Percentiles rank a stretch among this genome's conserved stretches.
These are phyloP conservation scores for Buddleja alternifolia DNA, from an alignment of 257 asterid species.

Conservation along the genomic window DNA sequence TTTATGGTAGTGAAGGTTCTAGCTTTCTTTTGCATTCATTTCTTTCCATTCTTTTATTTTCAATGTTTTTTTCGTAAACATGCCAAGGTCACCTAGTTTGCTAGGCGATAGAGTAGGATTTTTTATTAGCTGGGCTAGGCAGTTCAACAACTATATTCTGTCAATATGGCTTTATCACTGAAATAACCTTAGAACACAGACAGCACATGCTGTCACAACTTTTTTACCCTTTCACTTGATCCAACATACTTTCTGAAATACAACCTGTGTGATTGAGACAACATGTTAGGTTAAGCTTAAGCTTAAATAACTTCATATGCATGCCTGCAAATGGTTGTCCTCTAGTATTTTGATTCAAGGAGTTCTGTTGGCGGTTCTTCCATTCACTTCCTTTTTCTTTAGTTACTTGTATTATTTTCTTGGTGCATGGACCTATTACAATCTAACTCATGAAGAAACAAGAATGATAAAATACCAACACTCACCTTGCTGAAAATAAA, in stretches of 20 bases:
- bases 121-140: background rate
- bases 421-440: background rate
- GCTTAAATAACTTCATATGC: background rate
- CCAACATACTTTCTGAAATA: background rate
- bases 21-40: background rate
- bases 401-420: slow-evolving; percentile 4
- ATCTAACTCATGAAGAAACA: slow-evolving; percentile 6
- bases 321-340: background rate
- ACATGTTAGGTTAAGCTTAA: background rate
- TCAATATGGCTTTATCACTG: background rate
- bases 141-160: background rate
- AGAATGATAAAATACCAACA: slow-evolving; percentile 23
- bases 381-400: background rate
- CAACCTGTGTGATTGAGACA: background rate
- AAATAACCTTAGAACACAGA: background rate
- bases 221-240: slow-evolving; percentile 1
- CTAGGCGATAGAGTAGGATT: background rate
- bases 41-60: too few species aligned
- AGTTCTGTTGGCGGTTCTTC: background rate
- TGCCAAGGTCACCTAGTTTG: background rate
- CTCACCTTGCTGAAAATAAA: slow-evolving; percentile 15
- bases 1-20: background rate
- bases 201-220: background rate
- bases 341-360: background rate
- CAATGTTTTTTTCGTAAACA: too few species aligned